Percentiles rank a stretch among this genome's conserved stretches.
Conservation (phyloP, 148 eudicot species). For the Fagopyrum esculentum region DNA sequence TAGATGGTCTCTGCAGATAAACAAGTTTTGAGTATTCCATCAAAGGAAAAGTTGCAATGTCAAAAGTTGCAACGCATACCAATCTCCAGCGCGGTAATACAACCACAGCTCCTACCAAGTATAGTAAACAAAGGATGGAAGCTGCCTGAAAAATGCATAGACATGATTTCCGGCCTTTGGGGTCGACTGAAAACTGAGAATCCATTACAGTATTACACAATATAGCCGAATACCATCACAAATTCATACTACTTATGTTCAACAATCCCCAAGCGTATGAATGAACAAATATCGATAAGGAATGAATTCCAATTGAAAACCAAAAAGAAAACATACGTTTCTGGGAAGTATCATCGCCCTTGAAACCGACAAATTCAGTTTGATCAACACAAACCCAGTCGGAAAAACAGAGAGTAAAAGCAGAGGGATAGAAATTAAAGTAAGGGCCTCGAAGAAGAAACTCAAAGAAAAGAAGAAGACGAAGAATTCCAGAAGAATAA, state of each 20-base stretch:
- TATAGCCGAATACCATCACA: background rate
- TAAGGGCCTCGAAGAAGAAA: background rate
- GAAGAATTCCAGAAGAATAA: background rate
- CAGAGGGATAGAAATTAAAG: too few species aligned
- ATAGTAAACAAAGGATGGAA: slow-evolving; percentile 27
- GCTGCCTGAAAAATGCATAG: slow-evolving; percentile 35
- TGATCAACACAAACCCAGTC: background rate
- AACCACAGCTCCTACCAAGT: slow-evolving; percentile 31
- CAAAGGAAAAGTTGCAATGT: background rate
- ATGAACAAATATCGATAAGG: background rate
- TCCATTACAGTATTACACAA: background rate
- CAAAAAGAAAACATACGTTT: background rate
- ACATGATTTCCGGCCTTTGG: slow-evolving; percentile 33
- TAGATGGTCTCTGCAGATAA: slow-evolving; percentile 32
- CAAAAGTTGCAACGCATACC: slow-evolving; percentile 18
- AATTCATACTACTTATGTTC: too few species aligned
- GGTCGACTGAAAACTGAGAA: slow-evolving; percentile 1
- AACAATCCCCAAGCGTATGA: background rate
- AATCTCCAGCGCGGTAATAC: slow-evolving; percentile 32
- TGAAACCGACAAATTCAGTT: background rate
- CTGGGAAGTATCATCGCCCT: background rate
- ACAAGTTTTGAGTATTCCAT: background rate
- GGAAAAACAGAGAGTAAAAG: background rate
- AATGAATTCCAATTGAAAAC: background rate
- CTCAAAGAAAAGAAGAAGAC: background rate